Evolutionary conservation across 2,329 filamentous ascomycete genomes (phyloP).

Genomic region (Magnaporthiopsis rhizophila): DNA sequence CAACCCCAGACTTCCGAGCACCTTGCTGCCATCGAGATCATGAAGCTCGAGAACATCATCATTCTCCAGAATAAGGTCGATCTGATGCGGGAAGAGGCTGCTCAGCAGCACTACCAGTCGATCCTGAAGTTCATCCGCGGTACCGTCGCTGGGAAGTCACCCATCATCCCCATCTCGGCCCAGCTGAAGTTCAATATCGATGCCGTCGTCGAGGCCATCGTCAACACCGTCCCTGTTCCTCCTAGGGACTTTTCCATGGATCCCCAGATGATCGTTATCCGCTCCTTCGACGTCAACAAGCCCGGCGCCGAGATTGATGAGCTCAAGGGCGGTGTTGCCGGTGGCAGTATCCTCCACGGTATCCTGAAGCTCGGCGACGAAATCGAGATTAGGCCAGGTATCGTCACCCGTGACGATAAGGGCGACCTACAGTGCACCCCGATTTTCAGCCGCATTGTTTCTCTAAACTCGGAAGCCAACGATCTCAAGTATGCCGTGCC

Average conservation of each 20-base stretch:
- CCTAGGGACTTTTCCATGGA: constrained; percentile 83
- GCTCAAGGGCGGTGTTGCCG: constrained; percentile 95
- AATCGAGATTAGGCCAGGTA: constrained; percentile 98
- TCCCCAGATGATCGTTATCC: constrained; percentile 98
- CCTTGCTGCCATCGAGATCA: constrained; percentile 97
- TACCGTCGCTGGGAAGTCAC: constrained; percentile 88
- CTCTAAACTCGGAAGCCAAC: constrained; percentile 95
- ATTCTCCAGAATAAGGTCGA: constrained; percentile 99
- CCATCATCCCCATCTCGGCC: constrained; percentile 93
- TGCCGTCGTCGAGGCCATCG: constrained; percentile 91
- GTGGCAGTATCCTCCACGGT: constrained; percentile 93
- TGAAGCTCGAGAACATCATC: constrained; percentile 99
- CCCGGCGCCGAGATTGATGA: constrained; percentile 98
- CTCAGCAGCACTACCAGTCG: constrained; percentile 88
- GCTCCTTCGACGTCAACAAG: constrained; percentile 99
- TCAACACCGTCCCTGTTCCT: constrained; percentile 90
- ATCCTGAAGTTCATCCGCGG: constrained; percentile 98
- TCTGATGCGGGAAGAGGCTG: constrained; percentile 92
- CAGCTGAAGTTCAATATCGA: constrained; percentile 99
- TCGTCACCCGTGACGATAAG: constrained; percentile 89
- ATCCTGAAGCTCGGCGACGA: constrained; percentile 95
- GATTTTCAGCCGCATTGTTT: constrained; percentile 91
- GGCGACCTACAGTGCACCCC: constrained; percentile 94
- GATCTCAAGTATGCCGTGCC: constrained; percentile 97
- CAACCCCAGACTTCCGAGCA: constrained; percentile 98